Evolutionary conservation across 495 filamentous ascomycete genomes (phyloP), one percentile per base, ranked within the genome.

Genomic region (Echria macrotheca): DNA sequence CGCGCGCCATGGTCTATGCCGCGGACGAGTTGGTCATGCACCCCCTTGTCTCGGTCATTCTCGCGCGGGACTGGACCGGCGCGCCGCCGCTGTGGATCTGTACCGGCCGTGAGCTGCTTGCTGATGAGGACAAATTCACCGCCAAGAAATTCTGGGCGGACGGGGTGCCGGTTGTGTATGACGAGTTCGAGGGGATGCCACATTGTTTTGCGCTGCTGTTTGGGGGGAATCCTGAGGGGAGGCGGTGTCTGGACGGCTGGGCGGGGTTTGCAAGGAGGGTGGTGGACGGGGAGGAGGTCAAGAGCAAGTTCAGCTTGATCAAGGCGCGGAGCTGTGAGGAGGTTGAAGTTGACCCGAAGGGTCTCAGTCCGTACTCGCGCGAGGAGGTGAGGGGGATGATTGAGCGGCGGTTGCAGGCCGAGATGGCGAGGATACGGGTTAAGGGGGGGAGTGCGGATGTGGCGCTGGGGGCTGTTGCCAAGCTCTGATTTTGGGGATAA

Each of bases 171-270:
- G 79, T 95, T 4, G 68, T 79, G 25, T 84, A 81, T 31, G 81
- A 90, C 57, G 76, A 88, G 64, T 95, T 81, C 55, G 86, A 91
- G 64, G 84, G 82, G 1, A 94, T 95, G 88, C 90, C 91, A 36
- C 91, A 97, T 60, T 87, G 84, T 50, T 95, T 94, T 61, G 81
- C 74, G 0, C 55, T 83, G 52, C 40, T 94, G 0, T 66, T 95
- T 48, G 64, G 71, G n/a, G 60, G 57, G n/a, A 55, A 78, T 1
- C 44, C 65, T 0, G 76, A 70, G 5, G 58, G 73, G 1, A 66
- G 65, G 47, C 63, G 70, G 37, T 85, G 79, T 56, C 75, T 83
- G 37, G 63, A 77, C 7, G 64, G 74, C 15, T 76, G 80, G 68
- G 70, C 76, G 0, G 66, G 60, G 24, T 95, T 93, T 57, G 67